These are phyloP conservation scores for Russula lepida DNA, from an alignment of 768 basidiomycete genomes.

Conservation along the genomic window DNA sequence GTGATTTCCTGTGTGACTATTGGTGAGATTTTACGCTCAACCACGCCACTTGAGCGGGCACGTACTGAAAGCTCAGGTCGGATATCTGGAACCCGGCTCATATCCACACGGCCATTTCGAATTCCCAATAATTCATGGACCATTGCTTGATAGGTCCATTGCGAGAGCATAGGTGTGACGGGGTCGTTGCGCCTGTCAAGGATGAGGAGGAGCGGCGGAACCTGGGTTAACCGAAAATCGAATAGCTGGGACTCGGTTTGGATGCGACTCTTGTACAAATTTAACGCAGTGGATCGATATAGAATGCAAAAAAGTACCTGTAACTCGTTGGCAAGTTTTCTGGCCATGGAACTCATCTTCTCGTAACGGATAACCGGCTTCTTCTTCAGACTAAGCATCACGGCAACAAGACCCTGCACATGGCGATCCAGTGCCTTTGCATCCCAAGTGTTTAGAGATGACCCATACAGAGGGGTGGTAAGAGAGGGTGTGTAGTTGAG, in stretches of 20 bases:
- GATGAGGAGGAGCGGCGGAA: constrained; percentile 82
- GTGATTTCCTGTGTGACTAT: constrained; percentile 70
- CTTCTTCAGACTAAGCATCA: constrained; percentile 91
- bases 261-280: constrained; percentile 54
- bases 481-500: constrained; percentile 65
- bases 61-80: constrained; percentile 75
- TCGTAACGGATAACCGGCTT: constrained; percentile 93
- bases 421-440: constrained; percentile 63
- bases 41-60: constrained; percentile 1
- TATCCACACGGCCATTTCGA: constrained; percentile 85
- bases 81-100: constrained; percentile 78
- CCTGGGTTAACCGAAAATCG: constrained; percentile 85
- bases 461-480: constrained; percentile 60
- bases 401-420: constrained; percentile 73
- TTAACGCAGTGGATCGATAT: constrained; percentile 8
- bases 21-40: constrained; percentile 1
- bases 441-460: constrained; percentile 68
- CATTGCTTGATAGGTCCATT: constrained; percentile 99
- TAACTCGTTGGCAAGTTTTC: constrained; percentile 78
- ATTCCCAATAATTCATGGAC: constrained; percentile 94
- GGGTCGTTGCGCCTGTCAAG: constrained; percentile 96
- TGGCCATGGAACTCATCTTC: constrained; percentile 86
- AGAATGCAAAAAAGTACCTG: constrained; percentile 42
- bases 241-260: constrained; percentile 77
- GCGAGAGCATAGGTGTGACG: constrained; percentile 89